Conservation (phyloP, 345 rosid species). For the Leavenworthia alabamica region DNA sequence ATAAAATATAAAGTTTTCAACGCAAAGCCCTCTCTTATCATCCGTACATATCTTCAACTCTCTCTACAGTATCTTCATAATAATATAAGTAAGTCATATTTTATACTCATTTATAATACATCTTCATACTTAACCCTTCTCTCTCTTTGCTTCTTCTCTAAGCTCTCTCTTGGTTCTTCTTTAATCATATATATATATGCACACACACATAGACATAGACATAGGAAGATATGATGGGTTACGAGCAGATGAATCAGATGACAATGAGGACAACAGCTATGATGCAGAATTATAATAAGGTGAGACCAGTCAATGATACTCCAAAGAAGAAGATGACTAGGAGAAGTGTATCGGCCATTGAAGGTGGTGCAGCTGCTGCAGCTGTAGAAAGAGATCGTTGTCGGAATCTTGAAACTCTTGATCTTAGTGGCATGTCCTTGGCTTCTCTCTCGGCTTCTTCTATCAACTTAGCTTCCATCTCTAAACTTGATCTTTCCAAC, state of each 20-base stretch:
- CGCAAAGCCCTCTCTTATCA: constrained; percentile 20
- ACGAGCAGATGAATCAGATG: constrained; percentile 36
- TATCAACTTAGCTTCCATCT: constrained; percentile 49
- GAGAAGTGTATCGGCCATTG: constrained; percentile 16
- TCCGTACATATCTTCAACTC: constrained; percentile 31
- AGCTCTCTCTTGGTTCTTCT: constrained; percentile 3
- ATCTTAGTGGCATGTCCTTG: constrained; percentile 64
- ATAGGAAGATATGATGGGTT: constrained; percentile 30
- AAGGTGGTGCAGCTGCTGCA: constrained; percentile 9
- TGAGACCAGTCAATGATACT: not conserved
- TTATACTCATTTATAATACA: constrained; percentile 12
- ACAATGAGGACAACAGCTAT: constrained; percentile 23
- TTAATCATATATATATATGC: constrained; percentile 13
- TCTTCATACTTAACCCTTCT: not conserved
- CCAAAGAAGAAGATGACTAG: constrained; percentile 17
- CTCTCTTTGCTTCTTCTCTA: not conserved
- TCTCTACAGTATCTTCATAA: not conserved
- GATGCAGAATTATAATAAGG: constrained; percentile 20
- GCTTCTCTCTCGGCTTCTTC: constrained; percentile 54
- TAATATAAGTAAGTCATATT: constrained; percentile 7
- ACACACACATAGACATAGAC: constrained; percentile 20
- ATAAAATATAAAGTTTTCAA: constrained; percentile 11
- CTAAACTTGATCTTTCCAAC: constrained; percentile 71
- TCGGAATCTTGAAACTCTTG: constrained; percentile 39
- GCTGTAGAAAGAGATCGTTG: constrained; percentile 27